Percentiles rank a stretch among this genome's conserved stretches.
Conservation (phyloP, 1,284 basidiomycete species). For the Ganoderma sinense region DNA sequence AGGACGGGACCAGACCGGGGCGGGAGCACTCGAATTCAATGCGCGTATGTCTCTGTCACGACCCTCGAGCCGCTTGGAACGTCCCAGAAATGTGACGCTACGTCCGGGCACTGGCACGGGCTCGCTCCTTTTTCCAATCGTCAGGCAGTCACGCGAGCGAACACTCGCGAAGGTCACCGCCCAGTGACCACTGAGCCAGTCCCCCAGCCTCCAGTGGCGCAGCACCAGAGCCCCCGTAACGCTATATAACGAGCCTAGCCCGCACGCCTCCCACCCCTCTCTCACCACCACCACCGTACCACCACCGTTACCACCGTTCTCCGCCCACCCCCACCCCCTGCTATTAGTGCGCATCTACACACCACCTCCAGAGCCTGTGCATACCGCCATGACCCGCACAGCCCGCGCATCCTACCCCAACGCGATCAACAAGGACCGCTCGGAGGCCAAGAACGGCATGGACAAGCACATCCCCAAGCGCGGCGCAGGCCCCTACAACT, state of each 20-base stretch:
- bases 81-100: slow-evolving; percentile 27
- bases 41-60: not conserved
- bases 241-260: slow-evolving; percentile 4
- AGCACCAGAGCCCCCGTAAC: slow-evolving; percentile 12
- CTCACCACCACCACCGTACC: slow-evolving; percentile 11
- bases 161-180: slow-evolving; percentile 13
- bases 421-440: slow-evolving; percentile 81
- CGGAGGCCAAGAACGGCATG: slow-evolving; percentile 78
- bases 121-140: slow-evolving; percentile 17
- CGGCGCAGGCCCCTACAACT: slow-evolving; percentile 84
- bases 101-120: slow-evolving; percentile 16
- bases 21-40: slow-evolving; percentile 16
- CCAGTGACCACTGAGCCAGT: not conserved
- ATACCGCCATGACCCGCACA: slow-evolving; percentile 74
- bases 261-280: not conserved
- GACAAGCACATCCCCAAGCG: slow-evolving; percentile 80
- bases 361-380: slow-evolving; percentile 4
- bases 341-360: not conserved
- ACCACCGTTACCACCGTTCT: not conserved
- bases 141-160: slow-evolving; percentile 27
- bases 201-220: slow-evolving; percentile 20
- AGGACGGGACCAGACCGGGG: slow-evolving; percentile 25
- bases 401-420: slow-evolving; percentile 76
- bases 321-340: not conserved
- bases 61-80: slow-evolving; percentile 19